Evolutionary conservation across 768 basidiomycete species (phyloP).

Genomic region (Mycena leptocephala): DNA sequence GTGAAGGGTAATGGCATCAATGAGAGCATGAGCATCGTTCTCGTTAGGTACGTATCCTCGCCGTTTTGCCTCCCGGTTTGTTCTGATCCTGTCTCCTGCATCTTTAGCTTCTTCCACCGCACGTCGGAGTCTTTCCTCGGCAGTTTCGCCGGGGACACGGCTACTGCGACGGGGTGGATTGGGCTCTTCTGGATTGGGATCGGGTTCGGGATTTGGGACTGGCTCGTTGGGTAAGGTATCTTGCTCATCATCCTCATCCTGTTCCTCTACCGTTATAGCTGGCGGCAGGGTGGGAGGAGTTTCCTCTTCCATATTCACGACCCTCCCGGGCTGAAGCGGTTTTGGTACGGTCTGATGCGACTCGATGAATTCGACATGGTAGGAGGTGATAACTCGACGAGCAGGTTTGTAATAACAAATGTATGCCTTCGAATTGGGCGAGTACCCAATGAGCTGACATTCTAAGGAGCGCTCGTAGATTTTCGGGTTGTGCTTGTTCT

Average conservation of each 20-base stretch:
- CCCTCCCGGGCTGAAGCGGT: neutral
- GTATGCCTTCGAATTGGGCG: conserved; percentile 51
- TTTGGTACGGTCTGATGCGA: neutral
- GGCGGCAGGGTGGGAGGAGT: neutral
- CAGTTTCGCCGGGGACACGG: neutral
- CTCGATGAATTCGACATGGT: conserved; percentile 47
- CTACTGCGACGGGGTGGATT: neutral
- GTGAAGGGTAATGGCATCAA: neutral
- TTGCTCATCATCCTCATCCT: neutral
- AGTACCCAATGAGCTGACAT: conserved; percentile 59
- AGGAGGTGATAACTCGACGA: conserved; percentile 37
- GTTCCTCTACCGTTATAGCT: neutral
- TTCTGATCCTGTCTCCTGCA: neutral
- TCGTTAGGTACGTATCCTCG: neutral
- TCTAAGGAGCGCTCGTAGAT: conserved; percentile 43
- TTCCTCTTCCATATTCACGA: neutral
- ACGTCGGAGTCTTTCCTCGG: neutral
- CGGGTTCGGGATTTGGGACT: too few relatives aligned
- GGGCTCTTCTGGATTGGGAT: neutral
- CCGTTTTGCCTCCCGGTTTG: neutral
- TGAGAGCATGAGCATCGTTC: neutral
- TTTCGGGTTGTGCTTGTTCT: conserved; percentile 49
- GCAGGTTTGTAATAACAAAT: conserved; percentile 45
- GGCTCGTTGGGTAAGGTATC: too few relatives aligned
- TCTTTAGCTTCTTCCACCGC: neutral